These are phyloP conservation scores for Thielaviopsis musarum DNA, from an alignment of 2,329 filamentous ascomycete genomes.

Conservation along the genomic window DNA sequence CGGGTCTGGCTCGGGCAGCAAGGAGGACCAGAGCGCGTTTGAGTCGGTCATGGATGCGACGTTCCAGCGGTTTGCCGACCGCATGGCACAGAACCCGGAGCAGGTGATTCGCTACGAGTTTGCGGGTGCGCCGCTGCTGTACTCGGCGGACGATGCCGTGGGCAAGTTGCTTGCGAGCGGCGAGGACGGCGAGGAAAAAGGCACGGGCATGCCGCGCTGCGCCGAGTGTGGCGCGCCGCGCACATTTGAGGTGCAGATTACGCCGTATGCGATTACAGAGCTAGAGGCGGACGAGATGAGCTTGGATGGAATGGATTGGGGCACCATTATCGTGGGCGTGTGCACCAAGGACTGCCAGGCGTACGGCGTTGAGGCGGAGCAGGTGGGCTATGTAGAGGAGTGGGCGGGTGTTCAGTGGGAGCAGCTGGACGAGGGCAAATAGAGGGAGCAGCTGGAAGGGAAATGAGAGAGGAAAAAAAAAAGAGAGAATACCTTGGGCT, in stretches of 20 bases:
- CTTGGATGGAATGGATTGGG: slow-evolving; percentile 92
- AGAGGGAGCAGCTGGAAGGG: not conserved
- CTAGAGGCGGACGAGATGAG: slow-evolving; percentile 61
- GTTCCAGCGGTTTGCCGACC: slow-evolving; percentile 67
- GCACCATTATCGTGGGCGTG: slow-evolving; percentile 73
- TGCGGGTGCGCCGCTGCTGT: slow-evolving; percentile 56
- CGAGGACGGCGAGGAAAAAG: not conserved
- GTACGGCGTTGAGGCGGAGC: slow-evolving; percentile 36
- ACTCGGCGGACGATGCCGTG: slow-evolving; percentile 59
- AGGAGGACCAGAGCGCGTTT: slow-evolving; percentile 50
- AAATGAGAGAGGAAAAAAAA: not conserved
- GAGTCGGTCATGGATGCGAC: slow-evolving; percentile 59
- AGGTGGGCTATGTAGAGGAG: slow-evolving; percentile 73
- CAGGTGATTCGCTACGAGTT: slow-evolving; percentile 73
- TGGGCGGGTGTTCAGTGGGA: slow-evolving; percentile 99
- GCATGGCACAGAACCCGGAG: slow-evolving; percentile 63
- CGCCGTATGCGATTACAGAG: slow-evolving; percentile 76
- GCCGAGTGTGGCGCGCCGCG: slow-evolving; percentile 55
- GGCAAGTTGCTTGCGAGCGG: slow-evolving; percentile 41
- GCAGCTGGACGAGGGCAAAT: slow-evolving; percentile 37
- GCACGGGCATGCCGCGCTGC: slow-evolving; percentile 52
- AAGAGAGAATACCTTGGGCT: not conserved
- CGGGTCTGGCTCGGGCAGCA: slow-evolving; percentile 18
- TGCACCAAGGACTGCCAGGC: slow-evolving; percentile 66
- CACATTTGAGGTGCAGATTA: slow-evolving; percentile 83